Evolutionary conservation across 768 basidiomycete genomes (phyloP), one percentile per base, ranked within the genome.

Genomic region (Cystofilobasidium capitatum): DNA sequence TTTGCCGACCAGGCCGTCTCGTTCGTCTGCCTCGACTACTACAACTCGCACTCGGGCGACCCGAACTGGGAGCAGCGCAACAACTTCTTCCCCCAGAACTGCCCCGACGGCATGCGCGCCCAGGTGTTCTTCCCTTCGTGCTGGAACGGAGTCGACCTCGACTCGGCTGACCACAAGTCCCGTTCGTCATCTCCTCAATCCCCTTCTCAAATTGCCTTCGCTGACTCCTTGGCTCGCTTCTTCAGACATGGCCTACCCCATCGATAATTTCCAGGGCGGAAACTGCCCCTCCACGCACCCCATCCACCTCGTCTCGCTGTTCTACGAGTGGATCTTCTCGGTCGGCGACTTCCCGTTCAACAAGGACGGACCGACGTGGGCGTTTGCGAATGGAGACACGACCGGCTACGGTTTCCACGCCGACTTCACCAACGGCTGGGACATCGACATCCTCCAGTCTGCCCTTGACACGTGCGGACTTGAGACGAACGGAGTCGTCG

Each of bases 11-110:
- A 24, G 71, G 75, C 64, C 2, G 64, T 45, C 81, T 83, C 74
- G 79, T 83, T 36, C 65, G 75, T 80, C 36, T 82, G 79, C 70
- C 77, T 82, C 33, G 59, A 81, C 57, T 80, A n/a, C 40, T 6
- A 29, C 24, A 26, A 8, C 29, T 0, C 10, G 26, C 49, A 64
- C 36, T 33, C 14, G 1, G 40, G 35, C 49, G 54, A 61, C 16
- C 59, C 59, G 5, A 26, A 51, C 16, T 61, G 59, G 59, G 40
- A 40, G n/a, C 17, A 61, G 40, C 37, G 59, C 16, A 7, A 7
- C 40, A 40, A 44, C 36, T 78, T 79, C 72, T 77, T 78, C 74
- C 55, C 71, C 26, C 75, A 76, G 63, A 72, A 74, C 55, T 79
- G 78, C 72, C 74, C 76, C 2, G 63, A 73, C 39, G 76, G 75